Evolutionary conservation across 805 yeast species (phyloP).

Genomic region (Starmerella etchellsii): DNA sequence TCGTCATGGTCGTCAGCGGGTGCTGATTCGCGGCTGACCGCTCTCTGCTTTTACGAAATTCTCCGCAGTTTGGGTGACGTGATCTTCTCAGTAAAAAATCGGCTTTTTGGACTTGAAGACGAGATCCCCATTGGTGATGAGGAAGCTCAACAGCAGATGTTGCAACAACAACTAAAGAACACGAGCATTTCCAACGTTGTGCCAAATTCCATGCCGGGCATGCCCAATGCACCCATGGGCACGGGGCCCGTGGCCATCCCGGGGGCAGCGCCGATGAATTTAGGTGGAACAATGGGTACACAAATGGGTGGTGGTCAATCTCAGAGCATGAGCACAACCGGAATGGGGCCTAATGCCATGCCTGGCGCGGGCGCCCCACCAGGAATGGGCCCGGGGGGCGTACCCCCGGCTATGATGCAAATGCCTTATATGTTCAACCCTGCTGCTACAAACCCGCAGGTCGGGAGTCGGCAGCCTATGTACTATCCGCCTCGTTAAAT

Average conservation of each 20-base stretch:
- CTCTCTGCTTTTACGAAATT: constrained; percentile 33
- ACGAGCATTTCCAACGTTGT: neutral
- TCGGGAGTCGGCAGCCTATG: constrained; percentile 17
- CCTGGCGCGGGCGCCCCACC: constrained; percentile 2
- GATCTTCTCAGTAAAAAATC: constrained; percentile 24
- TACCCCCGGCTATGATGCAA: constrained; percentile 12
- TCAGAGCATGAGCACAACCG: neutral
- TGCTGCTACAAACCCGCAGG: constrained; percentile 17
- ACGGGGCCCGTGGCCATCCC: neutral
- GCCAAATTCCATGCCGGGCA: neutral
- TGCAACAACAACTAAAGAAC: neutral
- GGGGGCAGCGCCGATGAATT: neutral
- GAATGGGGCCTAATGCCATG: neutral
- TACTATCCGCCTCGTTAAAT: constrained; percentile 25
- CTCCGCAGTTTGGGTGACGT: constrained; percentile 27
- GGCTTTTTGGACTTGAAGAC: constrained; percentile 30
- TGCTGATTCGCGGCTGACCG: constrained; percentile 33
- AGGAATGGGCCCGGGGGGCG: constrained; percentile 5
- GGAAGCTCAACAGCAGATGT: constrained; percentile 3
- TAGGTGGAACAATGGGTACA: neutral
- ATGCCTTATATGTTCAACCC: constrained; percentile 17
- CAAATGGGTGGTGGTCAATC: constrained; percentile 2
- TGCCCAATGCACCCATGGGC: neutral
- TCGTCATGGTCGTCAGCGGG: constrained; percentile 34
- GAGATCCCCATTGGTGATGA: constrained; percentile 15